Conservation (phyloP, 352 stramenopile genomes). For the Globisporangium cystogenes region DNA sequence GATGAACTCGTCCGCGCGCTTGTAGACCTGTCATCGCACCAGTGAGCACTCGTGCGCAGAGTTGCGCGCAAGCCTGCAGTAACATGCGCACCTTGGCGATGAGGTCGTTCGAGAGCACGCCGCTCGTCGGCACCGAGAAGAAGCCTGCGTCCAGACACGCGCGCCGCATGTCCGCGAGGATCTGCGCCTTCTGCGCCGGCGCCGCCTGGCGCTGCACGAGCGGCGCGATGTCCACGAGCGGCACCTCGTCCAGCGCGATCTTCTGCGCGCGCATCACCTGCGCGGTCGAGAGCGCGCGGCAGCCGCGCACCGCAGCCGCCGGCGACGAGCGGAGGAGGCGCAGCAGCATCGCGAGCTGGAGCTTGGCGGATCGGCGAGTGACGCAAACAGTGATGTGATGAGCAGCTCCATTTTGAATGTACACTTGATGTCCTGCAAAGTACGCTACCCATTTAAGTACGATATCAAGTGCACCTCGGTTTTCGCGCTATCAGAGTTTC, state of each 20-base stretch:
- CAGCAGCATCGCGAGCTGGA: background rate
- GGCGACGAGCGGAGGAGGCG: background rate
- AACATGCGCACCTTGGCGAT: slow-evolving; percentile 27
- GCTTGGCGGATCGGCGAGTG: background rate
- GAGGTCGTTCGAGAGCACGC: slow-evolving; percentile 43
- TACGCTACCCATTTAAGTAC: background rate
- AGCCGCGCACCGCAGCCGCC: background rate
- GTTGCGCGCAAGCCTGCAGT: too few relatives aligned
- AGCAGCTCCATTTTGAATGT: background rate
- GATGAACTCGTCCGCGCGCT: slow-evolving; percentile 61
- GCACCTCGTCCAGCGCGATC: slow-evolving; percentile 41
- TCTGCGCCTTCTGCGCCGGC: slow-evolving; percentile 24
- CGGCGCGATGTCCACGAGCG: slow-evolving; percentile 63
- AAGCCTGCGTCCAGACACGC: slow-evolving; percentile 63
- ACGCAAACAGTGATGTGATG: background rate
- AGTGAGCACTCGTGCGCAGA: background rate
- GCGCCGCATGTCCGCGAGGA: slow-evolving; percentile 49
- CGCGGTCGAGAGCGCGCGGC: slow-evolving; percentile 1
- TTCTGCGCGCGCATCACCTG: slow-evolving; percentile 45
- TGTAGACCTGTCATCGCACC: slow-evolving; percentile 35
- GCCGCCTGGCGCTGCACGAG: slow-evolving; percentile 21
- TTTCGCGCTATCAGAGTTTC: too few relatives aligned
- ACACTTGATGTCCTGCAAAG: background rate
- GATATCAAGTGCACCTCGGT: too few relatives aligned
- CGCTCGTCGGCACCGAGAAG: slow-evolving; percentile 71